Evolutionary conservation across 2,329 filamentous ascomycete species (phyloP), one percentile per base, ranked within the genome.

Genomic region (Phialocephala sp.): DNA sequence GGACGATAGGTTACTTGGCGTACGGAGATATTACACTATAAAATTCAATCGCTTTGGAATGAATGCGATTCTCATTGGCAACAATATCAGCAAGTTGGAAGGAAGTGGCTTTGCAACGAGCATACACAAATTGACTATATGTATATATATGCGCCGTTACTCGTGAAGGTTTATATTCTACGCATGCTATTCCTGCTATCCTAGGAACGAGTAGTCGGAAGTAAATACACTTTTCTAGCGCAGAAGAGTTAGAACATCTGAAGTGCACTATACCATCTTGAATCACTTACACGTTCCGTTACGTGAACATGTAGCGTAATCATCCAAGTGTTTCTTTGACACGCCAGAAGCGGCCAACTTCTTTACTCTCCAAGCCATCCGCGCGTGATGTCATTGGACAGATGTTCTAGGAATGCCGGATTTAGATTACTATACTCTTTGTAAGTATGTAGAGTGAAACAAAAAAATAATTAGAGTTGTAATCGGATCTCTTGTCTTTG

Each of bases 311-410:
- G 6, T 6, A 32, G 27, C 27, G 22, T 50, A 20, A n/a, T 24
- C 12, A 11, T 20, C 22, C n/a, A 11, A 50, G 20, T 22, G 45
- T 12, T n/a, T 14, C 45, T 8, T 50, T 50, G n/a, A 11, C 18
- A 22, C 20, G n/a, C 20, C n/a, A 11, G 9, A 50, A 50, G 22
- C n/a, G 45, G 45, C 45, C 45, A 50, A 50, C 4, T 50, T 50
- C n/a, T 9, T n/a, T 50, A 24, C n/a, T 2, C 45, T 20, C n/a
- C n/a, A 50, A 50, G 45, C 27, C 59, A 32, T 27, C 35, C 35
- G 54, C 35, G 56, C 43, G 52, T 59, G 43, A 63, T 59, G 62
- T 52, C 55, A 63, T 63, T 54, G 45, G 56, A 52, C 45, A 55
- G 35, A 20, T 41, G 36, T 47, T 56, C 11, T 20, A 56, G 60